Conservation (phyloP, 768 basidiomycete species). For the Rhodosporidiobolus odoratus region DNA sequence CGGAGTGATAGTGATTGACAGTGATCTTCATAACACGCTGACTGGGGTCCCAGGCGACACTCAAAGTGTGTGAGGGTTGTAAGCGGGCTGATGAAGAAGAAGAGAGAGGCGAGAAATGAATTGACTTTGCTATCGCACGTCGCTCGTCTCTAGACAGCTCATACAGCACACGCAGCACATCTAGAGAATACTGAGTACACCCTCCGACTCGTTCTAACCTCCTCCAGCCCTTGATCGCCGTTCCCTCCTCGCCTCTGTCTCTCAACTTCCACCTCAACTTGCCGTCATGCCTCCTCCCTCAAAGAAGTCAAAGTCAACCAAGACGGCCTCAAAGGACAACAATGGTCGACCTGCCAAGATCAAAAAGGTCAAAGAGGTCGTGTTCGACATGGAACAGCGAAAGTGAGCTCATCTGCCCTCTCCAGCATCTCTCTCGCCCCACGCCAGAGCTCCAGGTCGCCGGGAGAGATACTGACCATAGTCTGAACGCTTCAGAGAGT, state of each 20-base stretch:
- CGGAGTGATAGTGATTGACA: constrained; percentile 77
- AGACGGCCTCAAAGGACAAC: neutral
- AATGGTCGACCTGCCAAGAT: constrained; percentile 29
- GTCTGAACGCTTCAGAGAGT: constrained; percentile 16
- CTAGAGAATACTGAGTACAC: too few species aligned
- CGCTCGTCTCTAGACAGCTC: neutral
- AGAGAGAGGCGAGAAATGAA: neutral
- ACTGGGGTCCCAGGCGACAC: too few species aligned
- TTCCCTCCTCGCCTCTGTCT: neutral
- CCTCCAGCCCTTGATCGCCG: neutral
- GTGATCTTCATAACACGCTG: constrained; percentile 62
- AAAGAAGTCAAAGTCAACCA: neutral
- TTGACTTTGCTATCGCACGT: neutral
- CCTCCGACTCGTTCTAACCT: neutral
- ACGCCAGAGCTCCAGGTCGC: neutral
- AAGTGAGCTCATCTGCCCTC: constrained; percentile 20
- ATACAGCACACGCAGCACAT: neutral
- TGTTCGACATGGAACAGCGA: constrained; percentile 30
- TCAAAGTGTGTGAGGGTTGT: neutral
- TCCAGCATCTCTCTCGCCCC: neutral
- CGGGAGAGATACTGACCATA: neutral
- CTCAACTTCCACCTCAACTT: neutral
- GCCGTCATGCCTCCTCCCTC: neutral
- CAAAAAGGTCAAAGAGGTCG: constrained; percentile 36
- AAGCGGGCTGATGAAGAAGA: neutral